A percentile compares a stretch with the other conserved stretches of the same genome.
These are phyloP conservation scores for Candida morakotiae DNA, from an alignment of 805 yeast species.

Conservation along the genomic window DNA sequence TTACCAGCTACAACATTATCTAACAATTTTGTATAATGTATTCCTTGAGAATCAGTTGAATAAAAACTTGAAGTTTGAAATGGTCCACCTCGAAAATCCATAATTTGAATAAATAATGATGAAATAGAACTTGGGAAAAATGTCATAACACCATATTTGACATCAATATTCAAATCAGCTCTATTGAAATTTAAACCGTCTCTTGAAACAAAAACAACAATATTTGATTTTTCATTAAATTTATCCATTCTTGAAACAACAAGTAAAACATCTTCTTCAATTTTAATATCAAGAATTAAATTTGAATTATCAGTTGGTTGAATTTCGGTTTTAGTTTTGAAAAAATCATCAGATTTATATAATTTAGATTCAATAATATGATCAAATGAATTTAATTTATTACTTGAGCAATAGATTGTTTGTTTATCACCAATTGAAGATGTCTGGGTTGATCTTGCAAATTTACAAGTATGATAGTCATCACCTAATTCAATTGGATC, in stretches of 20 bases:
- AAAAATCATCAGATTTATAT: constrained; percentile 41
- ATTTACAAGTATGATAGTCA: constrained; percentile 26
- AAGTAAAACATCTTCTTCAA: constrained; percentile 39
- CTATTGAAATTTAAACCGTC: constrained; percentile 39
- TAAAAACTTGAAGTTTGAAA: constrained; percentile 33
- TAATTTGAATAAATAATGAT: constrained; percentile 28
- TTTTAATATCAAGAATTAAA: constrained; percentile 27
- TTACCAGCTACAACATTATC: constrained; percentile 40
- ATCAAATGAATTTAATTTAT: constrained; percentile 37
- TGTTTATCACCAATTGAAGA: constrained; percentile 19
- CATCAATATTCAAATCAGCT: constrained; percentile 37
- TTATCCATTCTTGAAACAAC: constrained; percentile 40
- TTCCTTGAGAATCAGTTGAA: constrained; percentile 57
- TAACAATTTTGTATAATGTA: constrained; percentile 43
- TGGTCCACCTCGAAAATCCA: constrained; percentile 10
- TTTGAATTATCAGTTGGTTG: constrained; percentile 27
- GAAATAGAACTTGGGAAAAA: constrained; percentile 37
- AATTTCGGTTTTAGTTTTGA: constrained; percentile 27
- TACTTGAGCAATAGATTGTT: constrained; percentile 28
- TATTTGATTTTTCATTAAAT: constrained; percentile 32
- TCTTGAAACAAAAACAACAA: constrained; percentile 42
- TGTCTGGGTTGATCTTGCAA: constrained; percentile 24
- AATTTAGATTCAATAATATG: constrained; percentile 34
- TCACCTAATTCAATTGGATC: constrained; percentile 26
- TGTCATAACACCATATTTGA: constrained; percentile 30